Conservation (phyloP, 148 eudicot species). For the Chenopodium formosanum region DNA sequence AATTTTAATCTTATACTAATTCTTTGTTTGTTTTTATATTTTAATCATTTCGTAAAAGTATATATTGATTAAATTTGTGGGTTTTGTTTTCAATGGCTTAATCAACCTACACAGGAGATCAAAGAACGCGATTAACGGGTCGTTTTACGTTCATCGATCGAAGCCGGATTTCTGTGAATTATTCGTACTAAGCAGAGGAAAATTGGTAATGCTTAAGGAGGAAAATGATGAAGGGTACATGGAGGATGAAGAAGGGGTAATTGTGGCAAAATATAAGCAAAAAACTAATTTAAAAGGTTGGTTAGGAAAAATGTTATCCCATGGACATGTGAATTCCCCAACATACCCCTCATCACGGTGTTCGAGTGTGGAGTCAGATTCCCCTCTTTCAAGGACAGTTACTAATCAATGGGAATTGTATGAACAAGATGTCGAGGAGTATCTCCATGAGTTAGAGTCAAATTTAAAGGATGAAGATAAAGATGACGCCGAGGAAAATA, state of each 20-base stretch:
- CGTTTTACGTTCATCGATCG: constrained; percentile 42
- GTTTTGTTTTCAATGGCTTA: neutral
- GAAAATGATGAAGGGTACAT: constrained; percentile 43
- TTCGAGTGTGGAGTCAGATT: constrained; percentile 23
- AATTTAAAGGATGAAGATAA: constrained; percentile 28
- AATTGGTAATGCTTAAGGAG: constrained; percentile 51
- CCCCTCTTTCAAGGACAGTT: constrained; percentile 24
- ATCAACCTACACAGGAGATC: constrained; percentile 44
- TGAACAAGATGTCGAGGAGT: constrained; percentile 58
- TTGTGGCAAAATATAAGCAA: constrained; percentile 38
- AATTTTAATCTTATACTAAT: neutral
- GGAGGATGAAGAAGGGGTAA: constrained; percentile 56
- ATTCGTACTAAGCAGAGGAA: constrained; percentile 49
- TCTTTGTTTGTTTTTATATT: neutral
- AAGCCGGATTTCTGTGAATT: constrained; percentile 73
- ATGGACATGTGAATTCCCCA: constrained; percentile 25
- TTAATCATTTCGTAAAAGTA: neutral
- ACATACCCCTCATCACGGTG: constrained; percentile 28
- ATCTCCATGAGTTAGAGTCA: constrained; percentile 48
- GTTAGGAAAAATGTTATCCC: constrained; percentile 45
- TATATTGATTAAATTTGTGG: neutral
- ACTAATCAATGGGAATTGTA: constrained; percentile 44
- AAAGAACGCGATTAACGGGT: constrained; percentile 41
- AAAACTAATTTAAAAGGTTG: constrained; percentile 47
- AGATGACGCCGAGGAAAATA: constrained; percentile 27